A percentile compares a stretch with the other conserved stretches of the same genome.
These are phyloP conservation scores for Sapria himalayana DNA, from an alignment of 345 rosid genomes.

Conservation along the genomic window DNA sequence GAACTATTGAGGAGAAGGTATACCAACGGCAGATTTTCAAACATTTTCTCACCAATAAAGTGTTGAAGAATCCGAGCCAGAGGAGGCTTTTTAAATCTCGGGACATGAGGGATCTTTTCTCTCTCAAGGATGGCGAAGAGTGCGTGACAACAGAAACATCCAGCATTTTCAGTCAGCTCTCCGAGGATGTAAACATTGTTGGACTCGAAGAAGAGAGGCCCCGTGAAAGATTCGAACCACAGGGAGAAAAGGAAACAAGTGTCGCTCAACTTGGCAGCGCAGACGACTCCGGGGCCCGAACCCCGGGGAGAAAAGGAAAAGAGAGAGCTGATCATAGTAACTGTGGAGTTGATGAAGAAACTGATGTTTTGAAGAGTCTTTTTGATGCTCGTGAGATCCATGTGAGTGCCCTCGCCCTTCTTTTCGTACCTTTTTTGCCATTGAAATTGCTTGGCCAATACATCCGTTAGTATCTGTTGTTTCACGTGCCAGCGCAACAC, in stretches of 20 bases:
- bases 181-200: constrained; percentile 49
- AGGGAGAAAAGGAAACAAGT: constrained; percentile 11
- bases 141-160: constrained; percentile 64
- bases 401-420: constrained; percentile 24
- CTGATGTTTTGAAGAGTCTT: constrained; percentile 57
- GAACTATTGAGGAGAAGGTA: constrained; percentile 93
- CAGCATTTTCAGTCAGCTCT: constrained; percentile 62
- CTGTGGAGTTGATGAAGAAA: constrained; percentile 44
- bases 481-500: too few species aligned
- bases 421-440: neutral
- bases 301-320: constrained; percentile 23
- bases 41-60: constrained; percentile 88
- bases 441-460: too few species aligned
- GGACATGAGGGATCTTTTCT: constrained; percentile 88
- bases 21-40: constrained; percentile 93
- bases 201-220: constrained; percentile 22
- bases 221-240: too few species aligned
- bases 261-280: constrained; percentile 11
- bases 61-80: constrained; percentile 89
- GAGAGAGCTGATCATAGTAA: constrained; percentile 21
- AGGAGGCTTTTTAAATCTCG: constrained; percentile 86
- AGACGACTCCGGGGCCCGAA: constrained; percentile 12
- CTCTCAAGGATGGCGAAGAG: constrained; percentile 48
- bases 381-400: constrained; percentile 77
- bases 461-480: too few species aligned